Base-by-base conservation (phyloP, 805 yeast genomes). In the Ogataea ramenticola region DNA sequence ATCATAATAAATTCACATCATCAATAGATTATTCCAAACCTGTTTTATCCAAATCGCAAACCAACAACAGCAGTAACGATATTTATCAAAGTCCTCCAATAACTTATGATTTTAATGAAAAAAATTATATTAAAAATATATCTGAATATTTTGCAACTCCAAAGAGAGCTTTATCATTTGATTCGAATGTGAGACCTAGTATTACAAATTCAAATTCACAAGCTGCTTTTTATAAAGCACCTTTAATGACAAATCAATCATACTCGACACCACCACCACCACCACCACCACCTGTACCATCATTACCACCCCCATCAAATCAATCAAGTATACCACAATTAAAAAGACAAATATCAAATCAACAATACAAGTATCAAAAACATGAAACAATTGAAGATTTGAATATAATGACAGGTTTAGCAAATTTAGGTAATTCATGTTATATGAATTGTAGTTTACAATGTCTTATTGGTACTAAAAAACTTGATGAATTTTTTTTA, bases 381-480 rank as follows among this genome's bases (percentile, higher is more conserved):
- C 39, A 41, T 29, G 21, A 41, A 16, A 41, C 35, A 9, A 6
- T 10, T n/a, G 26, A 42, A 34, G 20, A 36, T 16, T 26, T 41
- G 41, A 36, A 24, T 20, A 72, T 80, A 42, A 67, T 79, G 17
- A 79, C 89, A 0, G 97, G 98, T 0, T 67, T 90, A 6, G 68
- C 72, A 14, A 90, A 90, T 58, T 67, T 90, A 48, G 96, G 96
- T 2, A 91, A 91, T 55, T 85, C 96, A 0, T 90, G 97, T 61
- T 90, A 90, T 62, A 84, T 90, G 89, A 90, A 90, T 63, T 84
- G 96, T 51, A 72, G 85, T 3, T 62, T 90, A n/a, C 98, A 90
- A 64, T 87, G 96, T 60, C 60, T 91, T 31, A 71, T 82, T 3
- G 90, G 91, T 1, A 80, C 91, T 0, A 78, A 79, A 1, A 80